These are phyloP conservation scores for Penicillium nucicola DNA, from an alignment of 495 filamentous ascomycete genomes.

Conservation along the genomic window DNA sequence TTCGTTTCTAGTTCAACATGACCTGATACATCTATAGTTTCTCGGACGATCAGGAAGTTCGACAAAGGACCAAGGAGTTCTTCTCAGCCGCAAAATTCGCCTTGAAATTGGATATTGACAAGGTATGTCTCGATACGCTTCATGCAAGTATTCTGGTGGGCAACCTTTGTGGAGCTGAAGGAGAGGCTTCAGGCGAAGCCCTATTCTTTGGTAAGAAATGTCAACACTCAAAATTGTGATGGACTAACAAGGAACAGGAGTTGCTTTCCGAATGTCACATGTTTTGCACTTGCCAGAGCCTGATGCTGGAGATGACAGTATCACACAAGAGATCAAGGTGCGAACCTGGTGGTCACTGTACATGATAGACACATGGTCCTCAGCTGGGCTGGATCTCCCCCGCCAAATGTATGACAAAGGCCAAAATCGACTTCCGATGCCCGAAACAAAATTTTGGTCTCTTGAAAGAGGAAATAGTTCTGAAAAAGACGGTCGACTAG, in stretches of 20 bases:
- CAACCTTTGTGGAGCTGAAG: slow-evolving; percentile 19
- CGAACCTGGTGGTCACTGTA: slow-evolving; percentile 24
- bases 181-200: slow-evolving; percentile 10
- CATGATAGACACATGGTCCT: slow-evolving; percentile 27
- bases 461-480: not conserved
- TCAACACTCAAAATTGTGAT: not conserved
- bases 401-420: slow-evolving; percentile 13
- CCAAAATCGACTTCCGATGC: slow-evolving; percentile 6
- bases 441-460: slow-evolving; percentile 6
- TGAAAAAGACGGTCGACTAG: not conserved
- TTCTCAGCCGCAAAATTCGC: slow-evolving; percentile 10
- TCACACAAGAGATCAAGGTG: slow-evolving; percentile 18
- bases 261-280: slow-evolving; percentile 21
- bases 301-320: slow-evolving; percentile 8
- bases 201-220: slow-evolving; percentile 16
- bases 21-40: not conserved
- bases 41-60: slow-evolving; percentile 1
- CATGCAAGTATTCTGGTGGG: slow-evolving; percentile 17
- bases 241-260: slow-evolving; percentile 1
- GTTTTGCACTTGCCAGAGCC: slow-evolving; percentile 14
- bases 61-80: slow-evolving; percentile 4
- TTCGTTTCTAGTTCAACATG: not conserved
- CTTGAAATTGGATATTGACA: slow-evolving; percentile 11
- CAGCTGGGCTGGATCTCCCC: slow-evolving; percentile 17
- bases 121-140: slow-evolving; percentile 14